Percentiles rank a stretch among this genome's conserved stretches.
Evolutionary conservation across 257 asterid species (phyloP).

Genomic region (Solanum clarkiae): DNA sequence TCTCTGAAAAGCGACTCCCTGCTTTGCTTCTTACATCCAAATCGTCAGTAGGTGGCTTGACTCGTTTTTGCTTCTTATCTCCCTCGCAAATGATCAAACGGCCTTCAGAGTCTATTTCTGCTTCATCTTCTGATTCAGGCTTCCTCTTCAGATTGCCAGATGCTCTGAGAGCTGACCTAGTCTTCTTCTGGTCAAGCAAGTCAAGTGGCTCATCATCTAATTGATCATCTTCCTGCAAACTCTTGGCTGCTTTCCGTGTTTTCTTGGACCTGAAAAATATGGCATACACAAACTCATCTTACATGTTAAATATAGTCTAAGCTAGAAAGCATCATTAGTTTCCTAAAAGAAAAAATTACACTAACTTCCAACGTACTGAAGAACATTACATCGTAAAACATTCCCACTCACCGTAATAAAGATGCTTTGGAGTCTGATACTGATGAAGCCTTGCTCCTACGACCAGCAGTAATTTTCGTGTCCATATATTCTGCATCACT

Average conservation of each 20-base stretch:
- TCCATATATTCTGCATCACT: slow-evolving; percentile 40
- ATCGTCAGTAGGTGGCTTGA: slow-evolving; percentile 13
- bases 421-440: slow-evolving; percentile 39
- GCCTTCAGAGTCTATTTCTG: slow-evolving; percentile 67
- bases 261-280: slow-evolving; percentile 45
- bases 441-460: slow-evolving; percentile 35
- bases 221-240: slow-evolving; percentile 86
- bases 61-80: slow-evolving; percentile 33
- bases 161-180: slow-evolving; percentile 75
- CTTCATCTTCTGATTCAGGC: slow-evolving; percentile 72
- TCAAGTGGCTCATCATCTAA: slow-evolving; percentile 87
- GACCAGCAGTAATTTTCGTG: slow-evolving; percentile 23
- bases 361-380: neutral
- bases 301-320: neutral
- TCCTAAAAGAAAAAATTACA: neutral
- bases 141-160: slow-evolving; percentile 29
- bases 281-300: neutral
- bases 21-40: slow-evolving; percentile 42
- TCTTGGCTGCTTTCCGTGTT: slow-evolving; percentile 41
- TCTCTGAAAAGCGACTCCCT: slow-evolving; percentile 31
- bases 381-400: neutral
- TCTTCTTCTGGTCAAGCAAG: slow-evolving; percentile 64
- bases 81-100: slow-evolving; percentile 53
- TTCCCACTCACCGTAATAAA: slow-evolving; percentile 50
- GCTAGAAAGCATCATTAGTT: neutral